Base-by-base conservation (phyloP, 2,329 filamentous ascomycete genomes). In the Aspergillus fumigatus region DNA sequence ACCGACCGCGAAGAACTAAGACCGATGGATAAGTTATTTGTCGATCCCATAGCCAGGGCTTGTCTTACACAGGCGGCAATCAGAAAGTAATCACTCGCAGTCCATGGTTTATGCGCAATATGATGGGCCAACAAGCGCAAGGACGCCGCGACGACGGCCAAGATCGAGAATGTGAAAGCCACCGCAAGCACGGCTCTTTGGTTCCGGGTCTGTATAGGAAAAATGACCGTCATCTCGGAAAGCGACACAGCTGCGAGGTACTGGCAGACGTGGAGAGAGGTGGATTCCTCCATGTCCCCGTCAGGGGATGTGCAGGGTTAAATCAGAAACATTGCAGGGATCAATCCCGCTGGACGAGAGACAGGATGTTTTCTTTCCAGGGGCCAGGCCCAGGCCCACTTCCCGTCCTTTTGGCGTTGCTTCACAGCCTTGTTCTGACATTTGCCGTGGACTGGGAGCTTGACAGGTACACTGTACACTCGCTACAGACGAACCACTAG, bases 111-210 rank as follows among this genome's bases (percentile, higher is more conserved):
- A 4, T 48, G 51, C 26, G 60, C 62, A 48, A 67, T 29, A 21
- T 58, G 51, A 26, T 63, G 65, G 29, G 65, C 57, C 11, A 67
- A 45, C 6, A 67, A 49, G 17, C 65, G 64, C 10, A 67, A 41
- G 10, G 19, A 47, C 21, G 67, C 56, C 2, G 63, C 64, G 7
- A 55, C n/a, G 4, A 61, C 53, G 2, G 64, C 54, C 6, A 66
- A 35, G n/a, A 63, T 58, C 1, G 57, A 61, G 23, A 64, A 63
- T 3, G 56, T 10, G 21, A 66, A 41, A 9, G 65, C 61, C 4
- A 66, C 61, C 0, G 54, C 61, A 9, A 67, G 48, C 23, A 64
- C 61, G 6, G 54, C 49, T 35, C 50, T 53, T 53, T 67, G 65
- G 19, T 49, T 52, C 17, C 48, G 48, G 2, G 56, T 66, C 25